Evolutionary conservation across 495 filamentous ascomycete genomes (phyloP), one percentile per base, ranked within the genome.

Genomic region (Chaetomium tenue): DNA sequence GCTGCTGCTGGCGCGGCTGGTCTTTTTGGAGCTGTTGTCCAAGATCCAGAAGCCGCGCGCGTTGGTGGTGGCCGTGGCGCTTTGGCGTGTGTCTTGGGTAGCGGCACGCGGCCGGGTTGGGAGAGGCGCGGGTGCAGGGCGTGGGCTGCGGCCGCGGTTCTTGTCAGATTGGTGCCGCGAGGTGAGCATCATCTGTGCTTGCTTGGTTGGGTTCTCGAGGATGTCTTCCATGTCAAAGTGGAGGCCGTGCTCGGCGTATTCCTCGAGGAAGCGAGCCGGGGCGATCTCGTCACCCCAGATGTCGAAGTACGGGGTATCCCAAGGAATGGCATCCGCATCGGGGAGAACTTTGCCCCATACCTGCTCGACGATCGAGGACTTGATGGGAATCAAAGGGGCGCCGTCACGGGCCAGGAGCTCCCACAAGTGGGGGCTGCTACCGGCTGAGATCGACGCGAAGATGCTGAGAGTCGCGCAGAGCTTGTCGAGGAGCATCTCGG

Each of bases 201-300:
- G 59, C 20, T 61, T 61, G 25, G 59, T 61, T 25, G 59, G 59
- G 47, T 61, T 61, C 26, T 61, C 59, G 5, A 61, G 59, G 42
- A 61, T 61, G 47, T 61, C 59, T 12, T 61, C 59, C 59, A 61
- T 61, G 59, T 61, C 59, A 20, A 61, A 61, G 47, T 61, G 59
- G 30, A 61, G 46, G 22, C 59, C 59, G n/a, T 61, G 59, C 47
- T 61, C 42, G 30, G 59, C 44, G 47, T 61, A 61, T 9, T 61
- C 59, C 30, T 61, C 59, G 46, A 61, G 47, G 59, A 61, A 61
- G 20, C 59, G 59, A 4, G 26, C 59, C 26, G 59, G 59, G n/a
- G 59, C 59, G 20, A 61, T 61, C 47, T 61, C 59, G 59, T 61
- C 59, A 18, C 59, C 59, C 59, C 59, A 61, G 18, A 61, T 61